phyloP scores from a whole-genome alignment of 306 rosid species.

The Adenanthera pavonina region DNA sequence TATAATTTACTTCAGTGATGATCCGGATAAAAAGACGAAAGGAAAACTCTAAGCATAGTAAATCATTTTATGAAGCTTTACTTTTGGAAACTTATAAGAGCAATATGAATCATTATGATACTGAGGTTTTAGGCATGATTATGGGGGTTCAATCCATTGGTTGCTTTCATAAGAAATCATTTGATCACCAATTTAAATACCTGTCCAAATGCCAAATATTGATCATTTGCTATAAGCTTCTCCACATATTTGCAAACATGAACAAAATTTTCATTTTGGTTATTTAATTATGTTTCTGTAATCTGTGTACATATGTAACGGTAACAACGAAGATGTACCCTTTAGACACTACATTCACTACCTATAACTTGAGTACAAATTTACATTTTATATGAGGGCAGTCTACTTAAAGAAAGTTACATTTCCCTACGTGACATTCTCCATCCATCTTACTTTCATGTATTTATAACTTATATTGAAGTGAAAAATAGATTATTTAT shows the following conservation, averaged over 20 bases:
- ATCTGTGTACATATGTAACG: neutral
- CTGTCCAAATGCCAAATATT: neutral
- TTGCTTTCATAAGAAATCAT: conserved; percentile 7
- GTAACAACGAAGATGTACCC: conserved; percentile 23
- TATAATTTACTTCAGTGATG: conserved; percentile 24
- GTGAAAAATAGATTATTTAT: neutral
- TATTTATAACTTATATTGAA: conserved; percentile 16
- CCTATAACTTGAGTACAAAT: neutral
- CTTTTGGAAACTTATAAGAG: neutral
- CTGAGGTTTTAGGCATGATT: neutral
- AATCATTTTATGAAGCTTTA: neutral
- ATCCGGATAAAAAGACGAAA: neutral
- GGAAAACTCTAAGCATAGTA: conserved; percentile 26
- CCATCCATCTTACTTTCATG: conserved; percentile 25
- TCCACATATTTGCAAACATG: neutral
- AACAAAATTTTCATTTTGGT: neutral
- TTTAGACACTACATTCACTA: neutral
- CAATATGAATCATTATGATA: neutral
- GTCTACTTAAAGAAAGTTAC: neutral
- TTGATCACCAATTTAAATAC: neutral
- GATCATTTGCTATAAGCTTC: conserved; percentile 15
- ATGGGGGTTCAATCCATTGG: neutral
- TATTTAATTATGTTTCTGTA: neutral
- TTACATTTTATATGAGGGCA: neutral
- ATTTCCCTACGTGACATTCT: neutral